Base-by-base conservation (phyloP, 371 early-diverging fungal genomes). In the Lichtheimia corymbifera region DNA sequence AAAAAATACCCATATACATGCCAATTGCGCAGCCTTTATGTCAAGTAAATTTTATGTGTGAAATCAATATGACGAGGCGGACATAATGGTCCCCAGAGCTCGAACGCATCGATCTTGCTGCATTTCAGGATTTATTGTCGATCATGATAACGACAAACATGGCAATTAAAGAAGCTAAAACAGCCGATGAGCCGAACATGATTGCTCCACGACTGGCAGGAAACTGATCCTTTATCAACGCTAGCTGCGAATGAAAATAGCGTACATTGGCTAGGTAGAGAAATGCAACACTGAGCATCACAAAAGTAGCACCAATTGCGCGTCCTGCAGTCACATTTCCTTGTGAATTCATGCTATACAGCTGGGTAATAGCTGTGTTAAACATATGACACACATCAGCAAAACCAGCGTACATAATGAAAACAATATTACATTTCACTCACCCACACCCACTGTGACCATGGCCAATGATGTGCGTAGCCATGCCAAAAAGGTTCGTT, bases 401-500 rank as follows among this genome's bases (percentile, higher is more conserved):
- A 24, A 3, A 24, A 13, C 13, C 20, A 35, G 11, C 11, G 5
- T 35, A 35, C 35, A 9, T 0, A 35, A 35, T 35, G 35, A 35
- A 6, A 35, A 2, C 2, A 35, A 5, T 22, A 22, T 22, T 22
- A 28, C 28, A 28, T 28, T 0, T 28, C 28, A 64, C 67, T 73
- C 67, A 80, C 83, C 84, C 42, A 92, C 87, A 41, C 92, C 92
- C 5, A 91, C 88, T 9, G 91, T 90, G 18, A 89, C 86, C 58
- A 90, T 61, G 1, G 91, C 84, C 42, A 91, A 61, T 5, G 90
- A 90, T 0, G 92, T 86, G 50, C 92, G 80, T 52, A 92, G 64
- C 91, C 91, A 92, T 2, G 91, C 90, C 2, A 92, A 80, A 62
- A 86, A 92, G 18, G 92, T 92, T 60, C 92, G 80, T 67, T 92